Evolutionary conservation across 179 eudicot genomes (phyloP).

Genomic region (Camellia oleifera): DNA sequence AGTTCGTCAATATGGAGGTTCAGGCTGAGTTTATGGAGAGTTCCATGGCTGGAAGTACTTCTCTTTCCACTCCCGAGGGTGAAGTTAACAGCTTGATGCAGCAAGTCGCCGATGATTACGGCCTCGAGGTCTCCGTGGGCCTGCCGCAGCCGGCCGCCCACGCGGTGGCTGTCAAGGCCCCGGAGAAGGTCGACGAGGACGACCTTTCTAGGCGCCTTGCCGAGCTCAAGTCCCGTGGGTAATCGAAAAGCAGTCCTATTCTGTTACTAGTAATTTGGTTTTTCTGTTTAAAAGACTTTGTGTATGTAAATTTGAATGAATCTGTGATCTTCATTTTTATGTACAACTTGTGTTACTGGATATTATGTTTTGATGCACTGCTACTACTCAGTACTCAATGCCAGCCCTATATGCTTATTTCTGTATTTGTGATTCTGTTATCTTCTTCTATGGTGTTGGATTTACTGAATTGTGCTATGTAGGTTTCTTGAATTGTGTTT

Average conservation of each 20-base stretch:
- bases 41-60: constrained; percentile 69
- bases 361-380: not conserved
- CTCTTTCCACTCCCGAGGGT: constrained; percentile 58
- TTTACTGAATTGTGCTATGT: not conserved
- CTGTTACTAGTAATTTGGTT: not conserved
- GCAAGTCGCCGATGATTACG: constrained; percentile 72
- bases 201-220: constrained; percentile 55
- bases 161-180: constrained; percentile 31
- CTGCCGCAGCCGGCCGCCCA: constrained; percentile 59
- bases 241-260: constrained; percentile 3
- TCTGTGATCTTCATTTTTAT: not conserved
- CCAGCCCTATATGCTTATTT: not conserved
- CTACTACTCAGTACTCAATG: no score
- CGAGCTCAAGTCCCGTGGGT: constrained; percentile 59
- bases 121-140: constrained; percentile 64
- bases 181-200: constrained; percentile 55
- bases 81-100: constrained; percentile 73
- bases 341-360: not conserved
- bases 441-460: not conserved
- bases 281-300: not conserved
- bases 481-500: not conserved
- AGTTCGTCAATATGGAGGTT: constrained; percentile 77
- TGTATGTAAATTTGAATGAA: not conserved
- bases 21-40: constrained; percentile 79
- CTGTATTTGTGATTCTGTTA: not conserved